A percentile compares a stretch with the other conserved stretches of the same genome.
Conservation (phyloP, 2,329 filamentous ascomycete species). For the Ophioceras dolichostomum region DNA sequence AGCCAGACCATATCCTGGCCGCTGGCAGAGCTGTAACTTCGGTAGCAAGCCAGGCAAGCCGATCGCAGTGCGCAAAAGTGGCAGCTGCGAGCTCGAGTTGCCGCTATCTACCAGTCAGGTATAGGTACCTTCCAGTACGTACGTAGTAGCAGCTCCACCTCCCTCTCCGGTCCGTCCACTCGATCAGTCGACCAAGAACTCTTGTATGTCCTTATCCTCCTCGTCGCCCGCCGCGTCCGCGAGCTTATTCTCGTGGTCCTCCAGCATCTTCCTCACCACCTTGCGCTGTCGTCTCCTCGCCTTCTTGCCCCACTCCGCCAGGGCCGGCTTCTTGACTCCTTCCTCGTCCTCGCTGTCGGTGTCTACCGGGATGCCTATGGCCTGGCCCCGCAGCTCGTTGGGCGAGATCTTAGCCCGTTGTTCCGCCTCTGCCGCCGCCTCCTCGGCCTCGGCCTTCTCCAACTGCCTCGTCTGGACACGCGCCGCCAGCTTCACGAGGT, state of each 20-base stretch:
- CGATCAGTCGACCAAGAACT: conserved; percentile 51
- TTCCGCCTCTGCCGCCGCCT: conserved; percentile 23
- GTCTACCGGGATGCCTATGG: conserved; percentile 39
- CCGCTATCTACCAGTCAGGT: too few species aligned
- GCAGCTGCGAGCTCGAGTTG: too few species aligned
- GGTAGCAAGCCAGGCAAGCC: too few species aligned
- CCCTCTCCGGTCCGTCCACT: too few species aligned
- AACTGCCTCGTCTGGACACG: conserved; percentile 52
- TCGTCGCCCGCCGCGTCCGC: conserved; percentile 46
- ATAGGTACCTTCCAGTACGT: too few species aligned
- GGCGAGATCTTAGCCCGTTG: conserved; percentile 43
- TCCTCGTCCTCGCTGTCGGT: conserved; percentile 31
- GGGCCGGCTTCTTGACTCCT: conserved; percentile 27
- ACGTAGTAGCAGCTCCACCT: too few species aligned
- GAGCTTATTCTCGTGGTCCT: conserved; percentile 46
- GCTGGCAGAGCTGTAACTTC: too few species aligned
- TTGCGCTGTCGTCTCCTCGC: conserved; percentile 56
- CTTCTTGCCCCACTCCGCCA: conserved; percentile 55
- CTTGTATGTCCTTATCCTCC: conserved; percentile 64
- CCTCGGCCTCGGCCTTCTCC: conserved; percentile 43
- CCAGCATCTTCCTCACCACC: conserved; percentile 52
- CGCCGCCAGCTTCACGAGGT: conserved; percentile 55
- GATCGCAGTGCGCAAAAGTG: too few species aligned
- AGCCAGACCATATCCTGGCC: too few species aligned
- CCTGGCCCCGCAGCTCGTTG: conserved; percentile 49